phyloP scores from a whole-genome alignment of 768 basidiomycete species.

The Auricularia sp. region DNA sequence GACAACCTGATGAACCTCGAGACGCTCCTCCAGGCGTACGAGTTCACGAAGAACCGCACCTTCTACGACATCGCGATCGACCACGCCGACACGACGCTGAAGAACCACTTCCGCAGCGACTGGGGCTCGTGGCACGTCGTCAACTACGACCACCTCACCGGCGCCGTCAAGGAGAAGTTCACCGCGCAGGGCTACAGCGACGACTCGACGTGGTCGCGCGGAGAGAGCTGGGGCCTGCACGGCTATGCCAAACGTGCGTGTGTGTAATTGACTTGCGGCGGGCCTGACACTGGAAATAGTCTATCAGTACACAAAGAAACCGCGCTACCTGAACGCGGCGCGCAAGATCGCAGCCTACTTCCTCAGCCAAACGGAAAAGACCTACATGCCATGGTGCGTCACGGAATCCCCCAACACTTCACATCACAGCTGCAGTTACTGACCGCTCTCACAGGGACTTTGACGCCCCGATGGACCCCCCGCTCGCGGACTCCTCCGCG shows the following conservation, averaged over 20 bases:
- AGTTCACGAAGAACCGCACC: constrained; percentile 9
- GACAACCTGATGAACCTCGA: constrained; percentile 16
- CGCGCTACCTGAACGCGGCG: constrained; percentile 13
- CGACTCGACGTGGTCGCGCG: constrained; percentile 55
- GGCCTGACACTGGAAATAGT: constrained; percentile 3
- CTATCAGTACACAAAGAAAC: constrained; percentile 12
- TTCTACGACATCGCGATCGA: constrained; percentile 14
- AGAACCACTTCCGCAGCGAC: constrained; percentile 14
- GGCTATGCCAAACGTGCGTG: constrained; percentile 58
- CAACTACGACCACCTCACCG: neutral
- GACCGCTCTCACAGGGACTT: constrained; percentile 7
- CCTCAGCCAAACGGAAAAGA: neutral
- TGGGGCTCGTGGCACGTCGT: constrained; percentile 1
- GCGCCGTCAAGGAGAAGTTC: neutral
- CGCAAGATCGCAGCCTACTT: constrained; percentile 5
- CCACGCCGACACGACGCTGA: constrained; percentile 17
- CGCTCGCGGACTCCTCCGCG: constrained; percentile 8
- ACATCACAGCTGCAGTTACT: neutral
- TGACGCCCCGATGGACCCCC: constrained; percentile 5
- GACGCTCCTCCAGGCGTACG: constrained; percentile 4
- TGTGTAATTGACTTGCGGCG: neutral
- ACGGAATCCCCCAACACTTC: neutral
- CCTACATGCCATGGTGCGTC: neutral
- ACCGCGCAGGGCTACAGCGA: neutral
- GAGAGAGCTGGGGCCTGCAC: constrained; percentile 63